Evolutionary conservation across 768 basidiomycete species (phyloP).

Genomic region (Mycena leptocephala): DNA sequence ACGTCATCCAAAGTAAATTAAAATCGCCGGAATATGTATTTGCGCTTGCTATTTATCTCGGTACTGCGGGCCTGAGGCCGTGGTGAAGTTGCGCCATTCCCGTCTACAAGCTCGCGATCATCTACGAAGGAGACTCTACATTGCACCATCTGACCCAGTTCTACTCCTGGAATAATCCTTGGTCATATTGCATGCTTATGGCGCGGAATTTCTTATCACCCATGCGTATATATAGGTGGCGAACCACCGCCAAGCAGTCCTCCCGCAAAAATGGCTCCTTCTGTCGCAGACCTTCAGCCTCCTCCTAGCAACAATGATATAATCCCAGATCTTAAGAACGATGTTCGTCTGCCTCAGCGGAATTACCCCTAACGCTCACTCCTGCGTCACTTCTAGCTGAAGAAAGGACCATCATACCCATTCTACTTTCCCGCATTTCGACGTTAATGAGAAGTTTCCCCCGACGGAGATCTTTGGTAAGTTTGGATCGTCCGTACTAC

Average conservation of each 20-base stretch:
- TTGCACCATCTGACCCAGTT: background rate
- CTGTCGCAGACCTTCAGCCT: slow-evolving; percentile 44
- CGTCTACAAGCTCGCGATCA: slow-evolving; percentile 11
- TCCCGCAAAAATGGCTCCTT: slow-evolving; percentile 46
- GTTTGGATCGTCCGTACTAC: slow-evolving; percentile 2
- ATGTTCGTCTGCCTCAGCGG: slow-evolving; percentile 13
- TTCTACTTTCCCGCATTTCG: slow-evolving; percentile 66
- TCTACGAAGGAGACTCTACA: too few species aligned
- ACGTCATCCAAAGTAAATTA: too few species aligned
- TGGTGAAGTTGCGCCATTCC: slow-evolving; percentile 12
- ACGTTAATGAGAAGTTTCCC: slow-evolving; percentile 65
- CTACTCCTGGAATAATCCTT: background rate
- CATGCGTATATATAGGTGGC: background rate
- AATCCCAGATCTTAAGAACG: slow-evolving; percentile 31
- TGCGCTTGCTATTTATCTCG: too few species aligned
- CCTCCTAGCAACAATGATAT: slow-evolving; percentile 11
- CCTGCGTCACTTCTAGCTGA: slow-evolving; percentile 1
- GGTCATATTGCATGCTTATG: slow-evolving; percentile 34
- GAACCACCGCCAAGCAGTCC: too few species aligned
- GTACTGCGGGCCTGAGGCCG: background rate
- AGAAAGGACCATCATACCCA: slow-evolving; percentile 63
- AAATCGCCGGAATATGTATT: too few species aligned
- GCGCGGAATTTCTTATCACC: slow-evolving; percentile 11
- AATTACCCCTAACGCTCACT: background rate
- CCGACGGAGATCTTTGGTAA: slow-evolving; percentile 64